These are phyloP conservation scores for Parachaetomium inaequale DNA, from an alignment of 495 filamentous ascomycete genomes.

Conservation along the genomic window DNA sequence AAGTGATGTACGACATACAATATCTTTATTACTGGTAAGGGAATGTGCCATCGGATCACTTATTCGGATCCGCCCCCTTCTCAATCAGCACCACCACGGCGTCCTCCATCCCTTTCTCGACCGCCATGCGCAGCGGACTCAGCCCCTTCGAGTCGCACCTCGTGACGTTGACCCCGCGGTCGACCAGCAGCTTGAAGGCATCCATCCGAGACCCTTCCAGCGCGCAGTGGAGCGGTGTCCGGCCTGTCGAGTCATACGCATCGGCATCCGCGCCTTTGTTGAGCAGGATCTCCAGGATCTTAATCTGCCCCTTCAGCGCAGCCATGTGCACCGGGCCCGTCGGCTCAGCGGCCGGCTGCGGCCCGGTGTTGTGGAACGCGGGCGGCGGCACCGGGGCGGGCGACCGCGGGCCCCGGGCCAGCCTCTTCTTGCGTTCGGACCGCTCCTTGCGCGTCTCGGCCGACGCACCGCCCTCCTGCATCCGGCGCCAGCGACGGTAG, in stretches of 20 bases:
- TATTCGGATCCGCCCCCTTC: constrained; percentile 29
- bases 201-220: constrained; percentile 27
- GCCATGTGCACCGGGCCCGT: constrained; percentile 31
- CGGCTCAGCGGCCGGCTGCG: constrained; percentile 14
- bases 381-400: no score
- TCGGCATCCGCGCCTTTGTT: constrained; percentile 33
- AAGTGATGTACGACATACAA: neutral
- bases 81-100: constrained; percentile 30
- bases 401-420: no score
- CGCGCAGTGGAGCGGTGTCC: constrained; percentile 32
- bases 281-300: constrained; percentile 34
- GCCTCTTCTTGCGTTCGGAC: constrained; percentile 19
- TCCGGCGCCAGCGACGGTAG: constrained; percentile 30
- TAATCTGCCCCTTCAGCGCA: constrained; percentile 27
- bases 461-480: constrained; percentile 16
- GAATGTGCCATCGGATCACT: neutral
- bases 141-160: constrained; percentile 19
- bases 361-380: no score
- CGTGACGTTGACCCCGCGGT: constrained; percentile 25
- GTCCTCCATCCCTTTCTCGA: constrained; percentile 32
- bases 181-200: constrained; percentile 21
- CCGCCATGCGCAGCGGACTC: constrained; percentile 25
- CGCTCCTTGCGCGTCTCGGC: constrained; percentile 24
- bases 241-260: constrained; percentile 28
- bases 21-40: no score